A percentile compares a stretch with the other conserved stretches of the same genome.
Conservation (phyloP, 2,329 filamentous ascomycete genomes). For the Nemania bipapillata region DNA sequence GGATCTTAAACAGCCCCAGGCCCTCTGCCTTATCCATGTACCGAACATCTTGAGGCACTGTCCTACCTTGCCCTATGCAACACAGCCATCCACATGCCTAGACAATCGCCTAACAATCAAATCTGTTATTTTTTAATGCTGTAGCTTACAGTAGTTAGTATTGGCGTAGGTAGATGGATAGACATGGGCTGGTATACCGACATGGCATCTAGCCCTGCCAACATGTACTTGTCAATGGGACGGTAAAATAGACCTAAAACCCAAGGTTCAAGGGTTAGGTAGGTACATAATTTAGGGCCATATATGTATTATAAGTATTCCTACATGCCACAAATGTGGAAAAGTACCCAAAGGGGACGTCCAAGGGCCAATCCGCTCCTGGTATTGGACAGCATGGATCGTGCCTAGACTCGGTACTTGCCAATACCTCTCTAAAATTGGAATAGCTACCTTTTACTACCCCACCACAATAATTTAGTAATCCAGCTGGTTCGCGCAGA, state of each 20-base stretch:
- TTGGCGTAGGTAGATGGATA: not conserved
- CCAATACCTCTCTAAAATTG: slow-evolving; percentile 31
- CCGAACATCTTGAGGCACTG: not conserved
- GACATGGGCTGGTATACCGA: too few species aligned
- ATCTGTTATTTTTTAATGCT: not conserved
- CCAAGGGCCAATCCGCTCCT: slow-evolving; percentile 24
- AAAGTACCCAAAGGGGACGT: slow-evolving; percentile 37
- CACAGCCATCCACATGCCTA: not conserved
- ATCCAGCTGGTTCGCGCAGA: not conserved
- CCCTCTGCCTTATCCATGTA: not conserved
- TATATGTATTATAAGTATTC: slow-evolving; percentile 34
- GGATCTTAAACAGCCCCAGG: slow-evolving; percentile 38
- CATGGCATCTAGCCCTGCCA: too few species aligned
- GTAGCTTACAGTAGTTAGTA: not conserved
- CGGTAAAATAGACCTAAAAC: not conserved
- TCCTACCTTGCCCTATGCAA: slow-evolving; percentile 11
- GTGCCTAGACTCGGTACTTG: slow-evolving; percentile 34
- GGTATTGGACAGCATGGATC: slow-evolving; percentile 31
- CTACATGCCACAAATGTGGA: slow-evolving; percentile 7
- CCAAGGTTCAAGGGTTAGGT: not conserved
- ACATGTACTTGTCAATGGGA: not conserved
- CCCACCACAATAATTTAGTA: not conserved
- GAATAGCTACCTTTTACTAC: not conserved
- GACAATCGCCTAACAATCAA: not conserved
- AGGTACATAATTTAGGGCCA: too few species aligned